Base-by-base conservation (phyloP, 208 protist genomes). In the Lotmaria passim region DNA sequence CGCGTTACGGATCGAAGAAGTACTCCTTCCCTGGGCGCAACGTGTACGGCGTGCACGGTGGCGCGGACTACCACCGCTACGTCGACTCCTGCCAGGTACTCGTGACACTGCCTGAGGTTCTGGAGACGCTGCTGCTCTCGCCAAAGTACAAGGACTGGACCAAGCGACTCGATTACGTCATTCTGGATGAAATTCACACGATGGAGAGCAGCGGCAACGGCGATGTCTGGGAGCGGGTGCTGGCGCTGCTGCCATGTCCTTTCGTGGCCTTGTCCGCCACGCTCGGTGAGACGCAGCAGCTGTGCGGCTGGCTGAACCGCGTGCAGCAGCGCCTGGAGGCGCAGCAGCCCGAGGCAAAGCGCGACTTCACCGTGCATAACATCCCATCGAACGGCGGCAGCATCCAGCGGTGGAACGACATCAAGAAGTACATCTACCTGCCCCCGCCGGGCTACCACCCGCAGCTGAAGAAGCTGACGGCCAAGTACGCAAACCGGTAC, bases 251-350 rank as follows among this genome's bases (percentile, higher is more conserved):
- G 48, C 85, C 83, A 2, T 92, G 83, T 43, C 97, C 96, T 31
- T 98, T 98, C 74, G 75, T 99, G 10, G 97, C 96, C 5, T 85
- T 99, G 2, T 98, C 96, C 58, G 98, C 98, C 36, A 99, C 98
- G 7, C 70, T 99, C 24, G 95, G 96, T 36, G 97, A 99, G 77
- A 86, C 93, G 34, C 76, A 93, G 51, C 72, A 94, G 64, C 86
- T 99, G 38, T 87, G 88, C 66, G 69, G 73, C 6, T 99, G 97
- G 97, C 83, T 99, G 23, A 87, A 93, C 65, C 82, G 81, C 48
- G 79, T 96, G 30, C 94, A 97, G 75, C 63, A 52, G 17, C 80
- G 83, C 19, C 68, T 95, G 23, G 64, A 79, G 64, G 74, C 38
- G 30, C 73, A 84, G 61, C 72, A 79, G 30, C 53, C 66, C 24